Base-by-base conservation (phyloP, 495 filamentous ascomycete genomes). In the Penicillium riverlandense region DNA sequence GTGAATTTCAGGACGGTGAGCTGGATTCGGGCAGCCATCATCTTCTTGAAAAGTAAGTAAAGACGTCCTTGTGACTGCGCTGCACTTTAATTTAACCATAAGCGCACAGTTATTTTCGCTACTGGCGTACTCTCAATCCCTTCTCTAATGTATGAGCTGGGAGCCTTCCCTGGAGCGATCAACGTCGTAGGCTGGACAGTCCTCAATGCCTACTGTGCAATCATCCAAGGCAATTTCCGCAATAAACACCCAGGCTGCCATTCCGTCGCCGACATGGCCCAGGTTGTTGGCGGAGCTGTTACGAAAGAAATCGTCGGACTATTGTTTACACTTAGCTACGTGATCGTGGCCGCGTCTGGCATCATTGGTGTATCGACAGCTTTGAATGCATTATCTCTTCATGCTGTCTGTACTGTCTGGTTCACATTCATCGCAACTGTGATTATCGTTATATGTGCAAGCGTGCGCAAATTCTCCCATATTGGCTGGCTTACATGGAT, bases 241-340 rank as follows among this genome's bases (percentile, higher is more conserved):
- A 56, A 59, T 32, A 32, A 27, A 10, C 47, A 66, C 36, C 62
- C 62, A 1, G 62, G 67, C 33, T 76, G 71, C 44, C 61, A 67
- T 48, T 62, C 61, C 48, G 80, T 90, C 43, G 79, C 82, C 27
- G 85, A 92, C 55, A 86, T 79, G 38, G 80, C 81, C 6, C 57
- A 76, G 12, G 63, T 92, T 22, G 73, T 88, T 30, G 75, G 78
- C 48, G 84, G 82, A 1, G 66, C 54, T 8, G 54, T 77, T 14
- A 75, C 60, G 12, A 62, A 62, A 8, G 63, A 67, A 41, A 15
- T 76, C 0, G 59, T 66, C 2, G 74, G 72, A 0, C 46, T 61
- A 3, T 41, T 76, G 7, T 77, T 77, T 53, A 60, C 70, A 14
- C 41, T 75, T 11, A 63, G 64, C 13, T 75, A 74, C 45, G 65